Evolutionary conservation across 768 basidiomycete genomes (phyloP).

Genomic region (Lyophyllum semitale): DNA sequence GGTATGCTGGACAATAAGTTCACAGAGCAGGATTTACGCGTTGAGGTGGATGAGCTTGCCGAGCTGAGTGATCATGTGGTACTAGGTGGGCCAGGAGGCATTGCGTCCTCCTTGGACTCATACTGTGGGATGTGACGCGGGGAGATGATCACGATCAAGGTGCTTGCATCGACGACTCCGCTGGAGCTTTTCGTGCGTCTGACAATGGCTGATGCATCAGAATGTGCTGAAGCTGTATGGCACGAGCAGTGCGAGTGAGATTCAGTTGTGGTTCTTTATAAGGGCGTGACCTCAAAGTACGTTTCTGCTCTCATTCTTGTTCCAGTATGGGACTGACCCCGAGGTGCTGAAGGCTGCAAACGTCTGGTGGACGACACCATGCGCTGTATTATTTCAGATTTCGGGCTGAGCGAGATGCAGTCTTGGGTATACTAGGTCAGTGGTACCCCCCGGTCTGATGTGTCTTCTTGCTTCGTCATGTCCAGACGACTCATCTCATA

Average conservation of each 20-base stretch:
- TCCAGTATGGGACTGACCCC: background rate
- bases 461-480: slow-evolving; percentile 20
- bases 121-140: slow-evolving; percentile 76
- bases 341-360: slow-evolving; percentile 56
- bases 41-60: slow-evolving; percentile 67
- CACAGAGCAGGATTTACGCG: slow-evolving; percentile 72
- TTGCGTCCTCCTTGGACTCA: slow-evolving; percentile 78
- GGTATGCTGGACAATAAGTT: slow-evolving; percentile 70
- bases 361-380: slow-evolving; percentile 69
- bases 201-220: slow-evolving; percentile 68
- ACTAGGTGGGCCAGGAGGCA: slow-evolving; percentile 74
- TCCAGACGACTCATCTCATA: slow-evolving; percentile 1
- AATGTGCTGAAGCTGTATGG: slow-evolving; percentile 77
- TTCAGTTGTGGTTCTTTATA: slow-evolving; percentile 80
- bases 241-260: slow-evolving; percentile 69
- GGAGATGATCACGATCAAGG: slow-evolving; percentile 70
- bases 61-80: slow-evolving; percentile 77
- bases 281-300: slow-evolving; percentile 81
- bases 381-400: slow-evolving; percentile 77
- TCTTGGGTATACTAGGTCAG: slow-evolving; percentile 66
- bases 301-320: slow-evolving; percentile 12
- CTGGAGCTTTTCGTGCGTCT: slow-evolving; percentile 69
- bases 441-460: slow-evolving; percentile 49
- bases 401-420: slow-evolving; percentile 82
- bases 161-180: slow-evolving; percentile 62